These are phyloP conservation scores for Phoma sp. DNA, from an alignment of 2,329 filamentous ascomycete species.

Conservation along the genomic window DNA sequence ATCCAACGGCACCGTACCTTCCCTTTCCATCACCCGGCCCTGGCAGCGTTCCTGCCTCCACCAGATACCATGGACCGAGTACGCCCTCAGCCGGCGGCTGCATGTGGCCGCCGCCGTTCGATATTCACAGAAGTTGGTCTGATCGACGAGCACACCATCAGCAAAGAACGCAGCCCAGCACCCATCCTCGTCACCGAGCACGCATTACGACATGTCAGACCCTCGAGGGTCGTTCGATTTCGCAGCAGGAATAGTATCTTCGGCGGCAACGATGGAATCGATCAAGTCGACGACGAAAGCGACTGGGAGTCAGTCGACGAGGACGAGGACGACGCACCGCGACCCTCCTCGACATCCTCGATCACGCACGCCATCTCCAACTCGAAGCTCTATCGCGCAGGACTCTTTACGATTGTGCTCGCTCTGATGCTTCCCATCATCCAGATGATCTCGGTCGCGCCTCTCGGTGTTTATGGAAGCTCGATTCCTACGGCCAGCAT, in stretches of 20 bases:
- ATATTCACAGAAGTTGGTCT: conserved; percentile 48
- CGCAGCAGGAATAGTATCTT: conserved; percentile 40
- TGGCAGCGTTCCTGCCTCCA: conserved; percentile 7
- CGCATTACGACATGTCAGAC: conserved; percentile 31
- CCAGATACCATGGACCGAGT: conserved; percentile 35
- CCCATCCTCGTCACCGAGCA: conserved; percentile 27
- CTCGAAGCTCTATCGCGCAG: conserved; percentile 37
- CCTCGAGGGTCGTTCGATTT: conserved; percentile 40
- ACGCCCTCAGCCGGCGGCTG: conserved; percentile 32
- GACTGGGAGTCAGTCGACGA: conserved; percentile 38
- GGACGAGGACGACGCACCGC: conserved; percentile 26
- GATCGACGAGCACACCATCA: conserved; percentile 41
- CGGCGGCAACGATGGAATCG: conserved; percentile 18
- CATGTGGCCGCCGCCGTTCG: conserved; percentile 37
- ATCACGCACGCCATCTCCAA: conserved; percentile 16
- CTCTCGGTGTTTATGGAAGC: conserved; percentile 35
- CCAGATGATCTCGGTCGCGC: conserved; percentile 35
- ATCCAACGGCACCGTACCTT: not conserved
- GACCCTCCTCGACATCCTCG: not conserved
- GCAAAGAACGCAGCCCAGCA: conserved; percentile 39
- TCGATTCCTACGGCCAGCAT: conserved; percentile 32
- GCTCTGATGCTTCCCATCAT: conserved; percentile 44
- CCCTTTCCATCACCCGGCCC: not conserved
- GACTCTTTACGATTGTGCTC: conserved; percentile 37
- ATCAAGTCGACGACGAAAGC: conserved; percentile 32